These are phyloP conservation scores for Berberis thunbergii DNA, from an alignment of 164 flowering plant genomes.

Conservation along the genomic window DNA sequence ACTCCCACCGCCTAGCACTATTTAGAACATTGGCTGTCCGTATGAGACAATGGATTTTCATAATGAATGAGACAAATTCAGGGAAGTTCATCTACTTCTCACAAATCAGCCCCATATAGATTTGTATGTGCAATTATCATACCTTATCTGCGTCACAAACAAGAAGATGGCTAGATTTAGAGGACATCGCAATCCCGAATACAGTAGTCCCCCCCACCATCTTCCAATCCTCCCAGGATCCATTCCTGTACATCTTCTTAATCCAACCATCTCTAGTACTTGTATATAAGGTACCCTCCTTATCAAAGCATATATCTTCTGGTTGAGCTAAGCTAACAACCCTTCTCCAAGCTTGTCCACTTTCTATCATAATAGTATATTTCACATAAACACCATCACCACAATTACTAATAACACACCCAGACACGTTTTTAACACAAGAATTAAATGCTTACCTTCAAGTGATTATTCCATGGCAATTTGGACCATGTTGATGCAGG, in stretches of 20 bases:
- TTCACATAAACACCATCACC: too few relatives aligned
- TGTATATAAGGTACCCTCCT: constrained; percentile 41
- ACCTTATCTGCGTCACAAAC: constrained; percentile 34
- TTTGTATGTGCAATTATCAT: neutral
- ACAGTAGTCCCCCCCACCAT: constrained; percentile 20
- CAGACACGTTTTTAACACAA: too few relatives aligned
- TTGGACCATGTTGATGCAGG: neutral
- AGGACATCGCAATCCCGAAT: constrained; percentile 34
- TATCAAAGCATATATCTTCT: constrained; percentile 56
- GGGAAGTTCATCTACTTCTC: too few relatives aligned
- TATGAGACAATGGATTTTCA: too few relatives aligned
- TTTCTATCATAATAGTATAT: constrained; percentile 15
- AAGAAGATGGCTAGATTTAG: constrained; percentile 33
- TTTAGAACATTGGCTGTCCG: too few relatives aligned
- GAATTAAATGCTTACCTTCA: neutral
- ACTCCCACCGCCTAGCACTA: too few relatives aligned
- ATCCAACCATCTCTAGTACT: constrained; percentile 79
- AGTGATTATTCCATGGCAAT: neutral
- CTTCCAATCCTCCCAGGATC: constrained; percentile 63
- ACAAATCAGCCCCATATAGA: too few relatives aligned
- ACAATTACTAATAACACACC: too few relatives aligned
- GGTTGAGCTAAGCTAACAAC: constrained; percentile 32
- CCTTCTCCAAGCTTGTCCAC: constrained; percentile 68
- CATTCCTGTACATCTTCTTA: constrained; percentile 44
- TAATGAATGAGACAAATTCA: too few relatives aligned